Base-by-base conservation (phyloP, 345 rosid genomes). In the Boechera divaricarpa region DNA sequence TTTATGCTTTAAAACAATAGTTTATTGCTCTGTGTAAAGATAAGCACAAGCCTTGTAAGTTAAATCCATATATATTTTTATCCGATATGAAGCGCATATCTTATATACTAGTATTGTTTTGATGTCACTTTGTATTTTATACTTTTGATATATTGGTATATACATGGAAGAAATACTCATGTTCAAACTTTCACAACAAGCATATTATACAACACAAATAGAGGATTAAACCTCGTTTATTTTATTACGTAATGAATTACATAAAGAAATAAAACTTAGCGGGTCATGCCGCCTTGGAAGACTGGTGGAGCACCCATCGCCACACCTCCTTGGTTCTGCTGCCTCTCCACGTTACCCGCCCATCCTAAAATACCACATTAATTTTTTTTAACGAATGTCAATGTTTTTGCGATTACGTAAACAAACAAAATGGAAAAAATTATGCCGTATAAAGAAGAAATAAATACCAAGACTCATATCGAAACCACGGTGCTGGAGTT, bases 401-500 rank as follows among this genome's bases (percentile, higher is more conserved):
- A 41, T 64, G 44, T 41, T 56, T 28, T 29, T 42, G 53, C 10
- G 2, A 51, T 39, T 6, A 42, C n/a, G n/a, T 21, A 8, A 56
- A 15, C 31, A 60, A 65, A 57, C 26, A 4, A 12, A 6, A 6
- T 6, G 0, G 0, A 15, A 26, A 33, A 59, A 35, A 35, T 33
- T 1, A n/a, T n/a, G 38, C 15, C 5, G 12, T 15, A 16, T 29
- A 71, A 38, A 21, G 13, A 67, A 29, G 11, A 38, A 4, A 3
- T 47, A 4, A 24, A 10, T 83, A 84, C 88, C 88, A 42, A 84
- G 82, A 16, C 21, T 80, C 21, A 83, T 82, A 63, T 85, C 67
- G 67, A 77, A 78, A 49, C 90, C 84, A 0, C 83, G 87, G 77
- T 59, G 75, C 49, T 58, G 57, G 79, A 88, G 87, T 69, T 88